phyloP scores from a whole-genome alignment of 2,329 filamentous ascomycete species.

The Talaromyces sp. region DNA sequence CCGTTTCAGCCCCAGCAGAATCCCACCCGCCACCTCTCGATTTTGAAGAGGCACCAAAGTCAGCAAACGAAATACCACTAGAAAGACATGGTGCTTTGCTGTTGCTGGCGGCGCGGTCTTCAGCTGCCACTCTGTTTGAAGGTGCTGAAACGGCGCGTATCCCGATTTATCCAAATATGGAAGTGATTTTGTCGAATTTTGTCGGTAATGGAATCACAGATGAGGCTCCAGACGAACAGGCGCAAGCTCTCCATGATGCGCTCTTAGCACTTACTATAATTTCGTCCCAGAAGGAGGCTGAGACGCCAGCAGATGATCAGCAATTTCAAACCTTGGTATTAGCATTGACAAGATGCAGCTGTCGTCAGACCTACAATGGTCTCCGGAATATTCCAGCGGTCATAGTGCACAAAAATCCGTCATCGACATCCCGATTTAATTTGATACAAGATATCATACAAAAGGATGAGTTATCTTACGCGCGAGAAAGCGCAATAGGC shows the following conservation, averaged over 20 bases:
- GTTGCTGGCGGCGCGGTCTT: constrained; percentile 52
- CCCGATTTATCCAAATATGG: constrained; percentile 53
- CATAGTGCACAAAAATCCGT: constrained; percentile 52
- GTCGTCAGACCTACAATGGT: constrained; percentile 34
- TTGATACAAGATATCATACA: constrained; percentile 56
- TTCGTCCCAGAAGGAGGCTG: constrained; percentile 45
- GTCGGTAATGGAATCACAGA: constrained; percentile 43
- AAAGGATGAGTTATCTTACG: constrained; percentile 52
- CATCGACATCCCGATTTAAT: constrained; percentile 49
- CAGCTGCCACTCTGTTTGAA: constrained; percentile 49
- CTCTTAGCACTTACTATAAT: constrained; percentile 52
- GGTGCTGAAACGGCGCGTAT: constrained; percentile 40
- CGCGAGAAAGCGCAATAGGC: constrained; percentile 56
- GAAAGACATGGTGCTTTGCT: constrained; percentile 55
- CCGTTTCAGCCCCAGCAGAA: constrained; percentile 39
- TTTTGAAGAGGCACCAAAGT: constrained; percentile 54
- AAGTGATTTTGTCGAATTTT: constrained; percentile 51
- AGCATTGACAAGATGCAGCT: constrained; percentile 38
- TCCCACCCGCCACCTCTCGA: constrained; percentile 44
- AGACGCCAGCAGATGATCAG: constrained; percentile 48
- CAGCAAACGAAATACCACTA: constrained; percentile 53
- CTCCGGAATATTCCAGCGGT: constrained; percentile 35
- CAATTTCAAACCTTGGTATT: constrained; percentile 54
- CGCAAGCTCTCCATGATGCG: constrained; percentile 54
- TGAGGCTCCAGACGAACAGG: constrained; percentile 41